phyloP scores from a whole-genome alignment of 1,139 yeast genomes.

The Wickerhamomyces sp. region DNA sequence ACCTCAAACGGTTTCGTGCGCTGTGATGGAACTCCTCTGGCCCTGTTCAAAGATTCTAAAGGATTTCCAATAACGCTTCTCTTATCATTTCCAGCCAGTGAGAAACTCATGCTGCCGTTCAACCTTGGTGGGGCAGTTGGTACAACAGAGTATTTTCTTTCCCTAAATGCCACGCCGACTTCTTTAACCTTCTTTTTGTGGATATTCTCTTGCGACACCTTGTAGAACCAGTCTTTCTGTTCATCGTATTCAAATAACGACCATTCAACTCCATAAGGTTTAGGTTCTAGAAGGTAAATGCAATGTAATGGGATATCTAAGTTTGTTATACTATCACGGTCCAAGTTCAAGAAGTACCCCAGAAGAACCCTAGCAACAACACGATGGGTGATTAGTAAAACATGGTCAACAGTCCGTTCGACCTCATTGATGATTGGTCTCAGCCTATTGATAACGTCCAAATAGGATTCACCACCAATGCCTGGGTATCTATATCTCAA shows the following conservation, averaged over 20 bases:
- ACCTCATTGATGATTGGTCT: slow-evolving; percentile 89
- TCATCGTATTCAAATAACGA: slow-evolving; percentile 84
- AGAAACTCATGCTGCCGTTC: neutral
- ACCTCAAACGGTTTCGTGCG: slow-evolving; percentile 21
- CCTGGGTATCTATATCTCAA: slow-evolving; percentile 89
- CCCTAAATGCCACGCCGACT: slow-evolving; percentile 61
- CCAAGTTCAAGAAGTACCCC: slow-evolving; percentile 85
- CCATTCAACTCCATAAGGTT: slow-evolving; percentile 95
- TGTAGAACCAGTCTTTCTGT: slow-evolving; percentile 67
- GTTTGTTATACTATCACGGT: slow-evolving; percentile 78
- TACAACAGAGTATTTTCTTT: slow-evolving; percentile 63
- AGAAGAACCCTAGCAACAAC: slow-evolving; percentile 84
- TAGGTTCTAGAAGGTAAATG: slow-evolving; percentile 81
- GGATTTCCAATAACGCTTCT: slow-evolving; percentile 5
- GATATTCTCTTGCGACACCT: slow-evolving; percentile 64
- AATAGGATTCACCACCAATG: slow-evolving; percentile 92
- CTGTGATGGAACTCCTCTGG: slow-evolving; percentile 14
- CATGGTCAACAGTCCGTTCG: slow-evolving; percentile 87
- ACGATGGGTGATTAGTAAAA: slow-evolving; percentile 78
- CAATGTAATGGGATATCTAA: slow-evolving; percentile 92
- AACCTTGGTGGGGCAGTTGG: slow-evolving; percentile 42
- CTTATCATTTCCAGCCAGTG: neutral
- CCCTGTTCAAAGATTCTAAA: slow-evolving; percentile 14
- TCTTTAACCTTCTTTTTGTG: slow-evolving; percentile 46
- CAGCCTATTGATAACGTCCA: slow-evolving; percentile 87